Evolutionary conservation across 176 grass and related monocot genomes (phyloP), one percentile per base, ranked within the genome.

Genomic region (Oryza australiensis): DNA sequence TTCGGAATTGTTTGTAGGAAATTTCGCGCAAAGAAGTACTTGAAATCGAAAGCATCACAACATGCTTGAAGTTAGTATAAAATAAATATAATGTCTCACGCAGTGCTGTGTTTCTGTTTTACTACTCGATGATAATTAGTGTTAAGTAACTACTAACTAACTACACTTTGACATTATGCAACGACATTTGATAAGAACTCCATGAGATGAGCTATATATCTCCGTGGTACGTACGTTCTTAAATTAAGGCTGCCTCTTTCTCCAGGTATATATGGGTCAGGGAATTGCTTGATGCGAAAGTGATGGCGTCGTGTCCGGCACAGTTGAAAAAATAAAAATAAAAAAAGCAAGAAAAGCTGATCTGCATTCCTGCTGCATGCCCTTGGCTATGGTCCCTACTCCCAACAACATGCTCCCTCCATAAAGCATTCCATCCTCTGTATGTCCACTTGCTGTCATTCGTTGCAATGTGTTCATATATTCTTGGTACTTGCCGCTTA

Each of bases 391-490:
- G 81, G 71, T 67, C 81, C 81, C 60, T 83, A 83, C 29, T 3
- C 13, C 28, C 71, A 75, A 82, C 70, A 13, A 26, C 60, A 5
- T 53, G 71, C 28, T 48, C 64, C 26, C n/a, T 29, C 71, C 71
- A 27, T 27, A 75, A 74, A 66, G 81, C 51, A 40, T 14, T 65
- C 29, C 32, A 77, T 16, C n/a, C 62, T 71, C 27, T 40, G 66
- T 9, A 55, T 55, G 51, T 55, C 86, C 64, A 75, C 79, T 87
- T 55, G 73, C 55, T 32, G 30, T 41, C 69, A 64, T 34, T 87
- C 51, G 70, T 18, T 83, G 12, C 4, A 22, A 7, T 41, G 43
- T 77, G 66, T 22, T 16, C n/a, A 26, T 49, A 55, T 76, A 23
- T 63, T 87, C 51, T 87, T 66, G 13, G 13, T 32, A 22, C 18